These are phyloP conservation scores for Fusarium floridanum DNA, from an alignment of 2,329 filamentous ascomycete species.

Conservation along the genomic window DNA sequence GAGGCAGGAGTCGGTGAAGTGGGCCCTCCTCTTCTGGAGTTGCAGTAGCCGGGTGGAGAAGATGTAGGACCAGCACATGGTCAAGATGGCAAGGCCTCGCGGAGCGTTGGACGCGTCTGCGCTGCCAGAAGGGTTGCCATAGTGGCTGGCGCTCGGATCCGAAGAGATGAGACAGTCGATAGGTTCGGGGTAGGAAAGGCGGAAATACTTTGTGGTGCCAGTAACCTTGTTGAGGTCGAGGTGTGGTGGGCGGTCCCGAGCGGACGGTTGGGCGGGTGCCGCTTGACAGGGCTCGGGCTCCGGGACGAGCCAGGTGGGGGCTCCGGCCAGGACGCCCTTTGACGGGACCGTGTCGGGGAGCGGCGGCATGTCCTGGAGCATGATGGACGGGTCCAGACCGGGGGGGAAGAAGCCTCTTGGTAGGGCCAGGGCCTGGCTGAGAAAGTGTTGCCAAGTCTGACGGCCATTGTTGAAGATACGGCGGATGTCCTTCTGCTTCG, in stretches of 20 bases:
- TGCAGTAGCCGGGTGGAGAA: slow-evolving; percentile 47
- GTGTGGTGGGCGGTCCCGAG: slow-evolving; percentile 9
- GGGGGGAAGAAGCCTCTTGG: slow-evolving; percentile 39
- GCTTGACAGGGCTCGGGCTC: slow-evolving; percentile 35
- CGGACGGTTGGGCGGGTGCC: neutral
- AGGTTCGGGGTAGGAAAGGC: slow-evolving; percentile 40
- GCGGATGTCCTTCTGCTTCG: slow-evolving; percentile 35
- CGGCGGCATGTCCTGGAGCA: slow-evolving; percentile 45
- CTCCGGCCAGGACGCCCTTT: slow-evolving; percentile 42
- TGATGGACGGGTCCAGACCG: slow-evolving; percentile 40
- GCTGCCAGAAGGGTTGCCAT: slow-evolving; percentile 35
- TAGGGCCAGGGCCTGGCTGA: slow-evolving; percentile 32
- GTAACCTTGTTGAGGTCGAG: slow-evolving; percentile 40
- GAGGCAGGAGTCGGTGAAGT: slow-evolving; percentile 43
- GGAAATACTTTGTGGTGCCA: slow-evolving; percentile 45
- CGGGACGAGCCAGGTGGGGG: slow-evolving; percentile 43
- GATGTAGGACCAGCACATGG: slow-evolving; percentile 47
- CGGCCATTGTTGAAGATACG: slow-evolving; percentile 39
- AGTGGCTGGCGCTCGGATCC: slow-evolving; percentile 33
- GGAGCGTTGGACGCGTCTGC: slow-evolving; percentile 38
- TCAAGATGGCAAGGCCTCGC: slow-evolving; percentile 44
- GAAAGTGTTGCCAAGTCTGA: slow-evolving; percentile 41
- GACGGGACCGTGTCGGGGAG: slow-evolving; percentile 39
- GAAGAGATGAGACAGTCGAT: slow-evolving; percentile 40
- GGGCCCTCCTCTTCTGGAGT: slow-evolving; percentile 41